A percentile compares a stretch with the other conserved stretches of the same genome.
Conservation (phyloP, 345 rosid species). For the Arabidopsis arenosa region DNA sequence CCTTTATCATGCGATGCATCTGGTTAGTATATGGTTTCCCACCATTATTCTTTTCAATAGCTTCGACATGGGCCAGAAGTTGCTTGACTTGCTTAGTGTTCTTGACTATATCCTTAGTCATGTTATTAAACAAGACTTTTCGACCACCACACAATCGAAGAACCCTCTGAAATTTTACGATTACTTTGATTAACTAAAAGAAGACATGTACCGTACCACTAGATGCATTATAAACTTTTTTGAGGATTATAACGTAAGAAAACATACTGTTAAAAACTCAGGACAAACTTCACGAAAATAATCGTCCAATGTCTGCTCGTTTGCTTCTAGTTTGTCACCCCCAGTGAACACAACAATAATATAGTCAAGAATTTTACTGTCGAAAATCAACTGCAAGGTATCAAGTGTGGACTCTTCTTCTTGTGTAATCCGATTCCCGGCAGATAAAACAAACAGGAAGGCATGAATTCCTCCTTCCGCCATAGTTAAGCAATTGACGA, state of each 20-base stretch:
- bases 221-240: too few species aligned
- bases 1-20: conserved; percentile 47
- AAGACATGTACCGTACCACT: too few species aligned
- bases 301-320: conserved; percentile 66
- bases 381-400: conserved; percentile 58
- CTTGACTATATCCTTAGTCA: conserved; percentile 57
- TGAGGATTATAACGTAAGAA: too few species aligned
- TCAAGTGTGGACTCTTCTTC: conserved; percentile 71
- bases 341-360: conserved; percentile 82
- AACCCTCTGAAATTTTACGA: conserved; percentile 53
- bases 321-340: conserved; percentile 72
- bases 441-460: conserved; percentile 63
- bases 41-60: conserved; percentile 49
- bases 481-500: conserved; percentile 63
- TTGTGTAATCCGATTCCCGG: conserved; percentile 60
- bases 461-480: conserved; percentile 85
- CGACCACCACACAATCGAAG: conserved; percentile 59
- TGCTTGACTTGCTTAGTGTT: conserved; percentile 55
- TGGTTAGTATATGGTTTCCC: conserved; percentile 73
- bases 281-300: conserved; percentile 70
- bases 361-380: conserved; percentile 63
- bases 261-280: conserved; percentile 32
- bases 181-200: neutral
- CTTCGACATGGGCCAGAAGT: conserved; percentile 60
- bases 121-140: conserved; percentile 67